Percentiles rank a stretch among this genome's conserved stretches.
Conservation (phyloP, 208 protist genomes). For the Phytomonas serpens region DNA sequence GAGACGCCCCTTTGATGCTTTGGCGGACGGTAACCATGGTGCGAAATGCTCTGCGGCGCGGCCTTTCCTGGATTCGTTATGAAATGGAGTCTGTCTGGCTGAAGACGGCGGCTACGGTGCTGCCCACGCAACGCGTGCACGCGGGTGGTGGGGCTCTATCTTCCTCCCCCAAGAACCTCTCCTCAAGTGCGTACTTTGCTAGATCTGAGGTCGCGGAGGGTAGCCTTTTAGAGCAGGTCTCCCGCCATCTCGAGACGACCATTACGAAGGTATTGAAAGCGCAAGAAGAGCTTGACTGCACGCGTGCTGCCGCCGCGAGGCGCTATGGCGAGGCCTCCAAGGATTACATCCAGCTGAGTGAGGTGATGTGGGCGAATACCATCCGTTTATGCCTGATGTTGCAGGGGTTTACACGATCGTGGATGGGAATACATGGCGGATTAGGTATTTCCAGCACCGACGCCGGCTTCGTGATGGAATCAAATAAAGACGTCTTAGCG, state of each 20-base stretch:
- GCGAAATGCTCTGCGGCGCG: conserved; percentile 47
- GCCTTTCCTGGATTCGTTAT: conserved; percentile 27
- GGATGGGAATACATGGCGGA: conserved; percentile 49
- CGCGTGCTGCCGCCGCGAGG: conserved; percentile 20
- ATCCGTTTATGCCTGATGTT: conserved; percentile 41
- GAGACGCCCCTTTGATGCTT: conserved; percentile 34
- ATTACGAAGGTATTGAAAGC: conserved; percentile 31
- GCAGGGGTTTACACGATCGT: conserved; percentile 40
- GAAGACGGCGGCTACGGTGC: background rate
- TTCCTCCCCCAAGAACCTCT: too few relatives aligned
- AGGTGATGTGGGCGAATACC: conserved; percentile 49
- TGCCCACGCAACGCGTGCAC: background rate
- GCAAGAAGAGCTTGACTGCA: conserved; percentile 40
- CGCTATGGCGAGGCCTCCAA: conserved; percentile 40
- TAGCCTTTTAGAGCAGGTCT: conserved; percentile 17
- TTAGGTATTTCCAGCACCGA: conserved; percentile 20
- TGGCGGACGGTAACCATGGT: conserved; percentile 41
- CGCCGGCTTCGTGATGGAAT: conserved; percentile 18
- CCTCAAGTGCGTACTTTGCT: background rate
- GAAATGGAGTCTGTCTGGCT: conserved; percentile 10
- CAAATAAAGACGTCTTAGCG: conserved; percentile 31
- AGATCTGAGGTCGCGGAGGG: background rate
- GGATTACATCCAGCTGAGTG: conserved; percentile 31
- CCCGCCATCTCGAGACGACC: conserved; percentile 20
- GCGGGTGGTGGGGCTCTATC: background rate